These are phyloP conservation scores for Eucalyptus marginata DNA, from an alignment of 345 rosid species.

Conservation along the genomic window DNA sequence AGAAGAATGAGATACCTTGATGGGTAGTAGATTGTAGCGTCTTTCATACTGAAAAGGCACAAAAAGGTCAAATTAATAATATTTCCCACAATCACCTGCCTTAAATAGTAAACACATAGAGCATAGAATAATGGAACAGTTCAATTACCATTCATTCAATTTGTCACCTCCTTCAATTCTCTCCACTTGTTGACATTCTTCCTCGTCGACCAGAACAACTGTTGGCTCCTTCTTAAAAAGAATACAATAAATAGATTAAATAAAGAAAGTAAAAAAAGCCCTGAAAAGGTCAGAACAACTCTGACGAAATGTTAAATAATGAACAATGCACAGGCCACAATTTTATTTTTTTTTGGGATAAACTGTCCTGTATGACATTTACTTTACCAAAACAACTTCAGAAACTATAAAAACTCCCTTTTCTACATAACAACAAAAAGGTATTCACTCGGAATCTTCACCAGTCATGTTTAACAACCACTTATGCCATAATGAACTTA, in stretches of 20 bases:
- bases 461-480: background rate
- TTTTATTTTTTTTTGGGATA: background rate
- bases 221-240: conserved; percentile 20
- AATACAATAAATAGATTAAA: background rate
- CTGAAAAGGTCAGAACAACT: background rate
- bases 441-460: background rate
- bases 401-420: background rate
- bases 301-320: background rate
- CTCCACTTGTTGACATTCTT: conserved; percentile 29
- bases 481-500: background rate
- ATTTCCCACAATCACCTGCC: background rate
- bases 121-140: background rate
- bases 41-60: conserved; percentile 37
- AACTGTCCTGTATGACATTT: background rate
- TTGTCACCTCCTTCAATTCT: conserved; percentile 10
- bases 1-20: conserved; percentile 37
- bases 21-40: conserved; percentile 49
- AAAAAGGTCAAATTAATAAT: background rate
- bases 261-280: background rate
- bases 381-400: background rate
- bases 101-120: background rate
- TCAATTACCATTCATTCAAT: conserved; percentile 42
- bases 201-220: conserved; percentile 68
- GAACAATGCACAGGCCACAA: background rate
- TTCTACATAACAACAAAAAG: background rate